Conservation (phyloP, 108 stramenopile species). For the Craspedostauros australis region DNA sequence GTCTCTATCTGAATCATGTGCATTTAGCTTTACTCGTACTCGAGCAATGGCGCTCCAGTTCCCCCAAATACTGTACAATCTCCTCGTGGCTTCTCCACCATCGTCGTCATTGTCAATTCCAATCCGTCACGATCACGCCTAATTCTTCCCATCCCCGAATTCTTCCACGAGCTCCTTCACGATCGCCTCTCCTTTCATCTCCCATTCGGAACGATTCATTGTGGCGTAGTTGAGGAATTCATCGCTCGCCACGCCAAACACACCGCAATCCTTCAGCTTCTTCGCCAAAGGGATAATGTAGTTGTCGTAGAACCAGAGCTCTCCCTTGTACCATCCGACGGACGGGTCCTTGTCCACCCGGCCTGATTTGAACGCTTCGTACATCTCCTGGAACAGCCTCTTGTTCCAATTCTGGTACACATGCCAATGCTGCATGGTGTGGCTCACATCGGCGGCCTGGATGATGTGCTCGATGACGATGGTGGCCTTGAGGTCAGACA, state of each 20-base stretch:
- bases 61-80: too few species aligned
- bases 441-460: conserved; percentile 36
- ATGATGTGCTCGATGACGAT: conserved; percentile 17
- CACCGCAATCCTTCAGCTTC: conserved; percentile 39
- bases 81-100: too few species aligned
- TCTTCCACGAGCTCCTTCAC: too few species aligned
- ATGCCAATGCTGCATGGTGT: conserved; percentile 41
- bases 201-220: too few species aligned
- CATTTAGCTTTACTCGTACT: too few species aligned
- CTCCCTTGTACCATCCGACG: conserved; percentile 44
- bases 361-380: conserved; percentile 15
- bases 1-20: too few species aligned
- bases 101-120: too few species aligned
- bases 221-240: conserved; percentile 1
- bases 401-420: conserved; percentile 49
- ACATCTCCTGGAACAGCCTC: conserved; percentile 37
- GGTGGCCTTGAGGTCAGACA: conserved; percentile 16
- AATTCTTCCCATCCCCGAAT: too few species aligned
- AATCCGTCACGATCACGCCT: too few species aligned
- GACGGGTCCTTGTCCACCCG: conserved; percentile 35
- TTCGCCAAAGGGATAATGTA: conserved; percentile 22
- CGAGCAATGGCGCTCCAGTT: too few species aligned
- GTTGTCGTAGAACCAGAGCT: conserved; percentile 40
- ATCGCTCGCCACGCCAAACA: conserved; percentile 15
- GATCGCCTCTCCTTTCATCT: too few species aligned